Evolutionary conservation across 2,329 filamentous ascomycete genomes (phyloP), one percentile per base, ranked within the genome.

Genomic region (Apiospora hydei): DNA sequence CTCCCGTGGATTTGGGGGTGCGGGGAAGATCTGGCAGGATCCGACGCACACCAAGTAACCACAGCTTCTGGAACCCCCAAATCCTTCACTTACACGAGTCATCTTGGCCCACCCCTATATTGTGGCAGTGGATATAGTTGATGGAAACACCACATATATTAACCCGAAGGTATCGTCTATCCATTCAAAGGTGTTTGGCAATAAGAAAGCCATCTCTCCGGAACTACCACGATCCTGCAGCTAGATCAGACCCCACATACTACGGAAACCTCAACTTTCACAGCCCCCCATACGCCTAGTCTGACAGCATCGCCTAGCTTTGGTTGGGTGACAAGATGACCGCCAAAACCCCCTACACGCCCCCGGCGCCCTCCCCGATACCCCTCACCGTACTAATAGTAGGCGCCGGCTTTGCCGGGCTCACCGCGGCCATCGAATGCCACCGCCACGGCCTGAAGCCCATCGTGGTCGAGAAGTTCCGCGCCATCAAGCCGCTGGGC

Each of bases 401-500:
- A 4, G 70, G 70, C 38, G 70, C 46, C 26, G 70, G 70, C 41
- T 49, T 71, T n/a, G 70, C 70, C 10, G 70, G 70, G 4, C 70
- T 71, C 13, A 18, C 61, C 5, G 66, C 67, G 1, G 70, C 70
- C 49, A 71, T 71, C n/a, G 70, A 71, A 16, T 64, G 57, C 30
- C 67, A 51, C 43, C 47, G 70, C 16, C 66, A 71, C 18, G 70
- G 70, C 43, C 70, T 67, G 24, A 26, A 30, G 21, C 57, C 67
- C 38, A 64, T 64, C 8, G 30, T 71, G 7, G 14, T 71, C 18
- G 70, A 71, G 4, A 66, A 57, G 44, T 83, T 86, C 71, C 78
- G 83, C 1, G 81, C 82, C 72, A 82, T 85, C 51, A 82, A 84
- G 71, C 80, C 82, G 3, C 80, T 86, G 1, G 86, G 85, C 7